Conservation (phyloP, 208 protist genomes). For the Trypanosoma scelopori region DNA sequence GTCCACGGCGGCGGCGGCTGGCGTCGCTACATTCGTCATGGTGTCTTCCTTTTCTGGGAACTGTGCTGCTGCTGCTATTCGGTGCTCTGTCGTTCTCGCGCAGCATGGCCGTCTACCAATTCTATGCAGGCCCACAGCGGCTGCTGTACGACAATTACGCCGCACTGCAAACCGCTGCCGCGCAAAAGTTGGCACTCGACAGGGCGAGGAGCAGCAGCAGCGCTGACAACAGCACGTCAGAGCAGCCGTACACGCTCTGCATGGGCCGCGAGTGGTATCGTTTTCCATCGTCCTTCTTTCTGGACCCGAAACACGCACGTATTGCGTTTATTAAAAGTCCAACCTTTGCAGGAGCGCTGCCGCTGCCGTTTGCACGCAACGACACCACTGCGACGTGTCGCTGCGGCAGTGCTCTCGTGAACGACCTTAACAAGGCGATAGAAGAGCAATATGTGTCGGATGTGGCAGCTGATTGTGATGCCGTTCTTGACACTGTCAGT, state of each 20-base stretch:
- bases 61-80: conserved; percentile 49
- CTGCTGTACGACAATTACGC: conserved; percentile 59
- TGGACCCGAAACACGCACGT: conserved; percentile 44
- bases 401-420: conserved; percentile 40
- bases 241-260: conserved; percentile 68
- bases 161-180: conserved; percentile 41
- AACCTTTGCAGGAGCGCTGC: conserved; percentile 40
- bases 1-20: background rate
- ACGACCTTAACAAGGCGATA: conserved; percentile 55
- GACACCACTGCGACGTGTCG: conserved; percentile 32
- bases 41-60: conserved; percentile 19
- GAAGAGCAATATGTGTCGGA: conserved; percentile 50
- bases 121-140: conserved; percentile 77
- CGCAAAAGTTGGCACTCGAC: conserved; percentile 15
- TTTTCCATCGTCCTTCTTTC: conserved; percentile 93
- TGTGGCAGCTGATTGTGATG: conserved; percentile 42
- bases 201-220: background rate
- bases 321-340: conserved; percentile 46
- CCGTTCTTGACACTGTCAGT: conserved; percentile 50
- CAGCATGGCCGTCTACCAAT: conserved; percentile 57
- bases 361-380: conserved; percentile 33
- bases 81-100: conserved; percentile 58
- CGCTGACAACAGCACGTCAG: background rate
- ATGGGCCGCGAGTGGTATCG: conserved; percentile 95
- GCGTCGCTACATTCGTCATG: background rate